Percentiles rank a stretch among this genome's conserved stretches.
These are phyloP conservation scores for Lichtheimia corymbifera DNA, from an alignment of 371 early-diverging fungal species.

Conservation along the genomic window DNA sequence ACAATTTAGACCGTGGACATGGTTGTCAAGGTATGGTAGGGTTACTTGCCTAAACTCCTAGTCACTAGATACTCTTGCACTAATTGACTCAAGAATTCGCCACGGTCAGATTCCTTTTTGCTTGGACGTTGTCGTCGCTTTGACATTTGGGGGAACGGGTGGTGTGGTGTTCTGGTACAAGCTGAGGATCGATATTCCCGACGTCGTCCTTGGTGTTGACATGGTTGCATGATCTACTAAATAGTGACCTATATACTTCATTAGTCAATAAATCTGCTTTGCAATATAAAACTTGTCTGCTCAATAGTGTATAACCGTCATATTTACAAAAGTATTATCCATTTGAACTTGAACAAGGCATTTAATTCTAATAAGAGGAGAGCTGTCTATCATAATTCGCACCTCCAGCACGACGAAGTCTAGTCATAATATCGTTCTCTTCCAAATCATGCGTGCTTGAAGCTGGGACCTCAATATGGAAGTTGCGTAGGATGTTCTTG, in stretches of 20 bases:
- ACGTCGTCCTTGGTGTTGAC: too few relatives aligned
- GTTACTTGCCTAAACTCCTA: constrained; percentile 25
- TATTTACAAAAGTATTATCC: too few relatives aligned
- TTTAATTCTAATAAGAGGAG: constrained; percentile 36
- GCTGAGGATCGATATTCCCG: too few relatives aligned
- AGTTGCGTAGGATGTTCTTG: constrained; percentile 68
- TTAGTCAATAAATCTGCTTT: too few relatives aligned
- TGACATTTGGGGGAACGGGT: too few relatives aligned
- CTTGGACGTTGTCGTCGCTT: background rate
- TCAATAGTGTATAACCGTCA: too few relatives aligned
- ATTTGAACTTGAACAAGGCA: too few relatives aligned
- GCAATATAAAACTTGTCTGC: too few relatives aligned
- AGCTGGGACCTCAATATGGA: constrained; percentile 78
- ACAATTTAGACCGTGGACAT: constrained; percentile 1
- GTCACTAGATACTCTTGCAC: constrained; percentile 43
- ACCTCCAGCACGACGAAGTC: constrained; percentile 67
- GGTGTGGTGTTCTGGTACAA: too few relatives aligned
- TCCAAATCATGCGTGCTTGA: constrained; percentile 48
- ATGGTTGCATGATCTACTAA: too few relatives aligned
- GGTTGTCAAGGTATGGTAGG: background rate
- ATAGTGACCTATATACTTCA: too few relatives aligned
- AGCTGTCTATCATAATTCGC: constrained; percentile 71
- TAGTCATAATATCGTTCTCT: constrained; percentile 54
- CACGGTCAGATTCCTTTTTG: constrained; percentile 17
- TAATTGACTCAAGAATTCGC: constrained; percentile 35